Evolutionary conservation across 225 moss, liverwort and hornwort species (phyloP).

Genomic region (Sphagnum contortum): DNA sequence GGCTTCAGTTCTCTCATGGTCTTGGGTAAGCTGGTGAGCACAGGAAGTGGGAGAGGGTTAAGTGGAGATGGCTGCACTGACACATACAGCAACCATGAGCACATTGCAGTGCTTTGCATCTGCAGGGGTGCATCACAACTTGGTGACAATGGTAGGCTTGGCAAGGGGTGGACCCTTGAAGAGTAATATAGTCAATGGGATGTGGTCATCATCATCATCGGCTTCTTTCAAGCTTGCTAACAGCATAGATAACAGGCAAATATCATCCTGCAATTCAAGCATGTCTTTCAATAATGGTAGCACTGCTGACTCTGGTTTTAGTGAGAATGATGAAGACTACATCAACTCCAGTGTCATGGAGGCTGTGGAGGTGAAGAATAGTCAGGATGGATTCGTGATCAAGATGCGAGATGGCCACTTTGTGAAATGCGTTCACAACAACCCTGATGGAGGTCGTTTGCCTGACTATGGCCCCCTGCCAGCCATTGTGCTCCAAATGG

Average conservation of each 20-base stretch:
- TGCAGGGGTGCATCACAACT: background rate
- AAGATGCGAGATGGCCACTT: conserved; percentile 48
- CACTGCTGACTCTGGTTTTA: conserved; percentile 31
- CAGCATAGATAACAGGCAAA: background rate
- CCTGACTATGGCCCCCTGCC: conserved; percentile 47
- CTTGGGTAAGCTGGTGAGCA: too few relatives aligned
- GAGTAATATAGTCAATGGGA: too few relatives aligned
- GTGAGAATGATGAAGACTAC: conserved; percentile 44
- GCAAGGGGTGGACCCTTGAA: background rate
- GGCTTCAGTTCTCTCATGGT: too few relatives aligned
- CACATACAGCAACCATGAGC: conserved; percentile 1
- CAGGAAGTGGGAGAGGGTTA: too few relatives aligned
- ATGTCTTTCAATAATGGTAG: conserved; percentile 49
- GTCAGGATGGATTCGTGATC: conserved; percentile 40
- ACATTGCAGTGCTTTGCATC: background rate
- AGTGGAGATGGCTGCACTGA: conserved; percentile 1
- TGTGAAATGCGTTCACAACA: conserved; percentile 42
- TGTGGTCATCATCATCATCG: background rate
- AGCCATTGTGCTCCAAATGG: conserved; percentile 49
- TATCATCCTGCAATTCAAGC: conserved; percentile 28
- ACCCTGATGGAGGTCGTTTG: conserved; percentile 38
- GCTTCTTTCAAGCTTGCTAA: background rate
- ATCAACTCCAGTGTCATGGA: conserved; percentile 42
- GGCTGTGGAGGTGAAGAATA: conserved; percentile 54
- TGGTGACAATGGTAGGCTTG: background rate